Evolutionary conservation across 129 eudicot species (phyloP), one percentile per base, ranked within the genome.

Genomic region (Tagetes erecta): DNA sequence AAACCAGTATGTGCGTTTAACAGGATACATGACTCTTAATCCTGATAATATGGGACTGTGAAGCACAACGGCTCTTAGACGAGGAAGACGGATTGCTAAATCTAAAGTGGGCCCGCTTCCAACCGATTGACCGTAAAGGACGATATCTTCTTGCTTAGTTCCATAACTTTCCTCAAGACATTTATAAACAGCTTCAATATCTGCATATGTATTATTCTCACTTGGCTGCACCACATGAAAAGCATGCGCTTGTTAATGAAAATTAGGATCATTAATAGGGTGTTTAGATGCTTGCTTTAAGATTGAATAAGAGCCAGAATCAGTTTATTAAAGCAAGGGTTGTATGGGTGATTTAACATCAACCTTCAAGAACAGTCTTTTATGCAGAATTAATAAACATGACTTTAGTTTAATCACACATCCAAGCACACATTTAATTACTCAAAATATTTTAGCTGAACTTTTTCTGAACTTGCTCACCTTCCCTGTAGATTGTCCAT

Each of bases 81-180:
- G 78, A 72, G 97, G 89, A 45, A 94, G 75, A 73, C 93, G 96
- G 62, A 86, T 76, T 8, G 98, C 98, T 44, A 94, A 83, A 78
- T 94, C 97, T 74, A 90, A 84, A 36, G 98, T 90, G 11, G 98
- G 98, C 9, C 98, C 97, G 77, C 98, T 94, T 56, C 98, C 98
- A 35, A 94, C 97, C 9, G 98, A 94, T 50, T 94, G 98, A 1
- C 98, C 98, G 55, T 94, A 94, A 0, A 94, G 83, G 39, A 94
- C 87, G 38, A 94, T 55, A 76, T 94, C 92, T 74, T 94, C 98
- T 46, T 94, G 89, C 80, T 86, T 88, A 8, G 89, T 84, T 53
- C 97, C 97, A 70, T 88, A 90, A 74, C 83, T 90, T 76, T 90
- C 96, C 69, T 84, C 95, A 31, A 94, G 97, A 81, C 93, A 90